Evolutionary conservation across 2,329 filamentous ascomycete species (phyloP).

Genomic region (Epichloe sylvatica): DNA sequence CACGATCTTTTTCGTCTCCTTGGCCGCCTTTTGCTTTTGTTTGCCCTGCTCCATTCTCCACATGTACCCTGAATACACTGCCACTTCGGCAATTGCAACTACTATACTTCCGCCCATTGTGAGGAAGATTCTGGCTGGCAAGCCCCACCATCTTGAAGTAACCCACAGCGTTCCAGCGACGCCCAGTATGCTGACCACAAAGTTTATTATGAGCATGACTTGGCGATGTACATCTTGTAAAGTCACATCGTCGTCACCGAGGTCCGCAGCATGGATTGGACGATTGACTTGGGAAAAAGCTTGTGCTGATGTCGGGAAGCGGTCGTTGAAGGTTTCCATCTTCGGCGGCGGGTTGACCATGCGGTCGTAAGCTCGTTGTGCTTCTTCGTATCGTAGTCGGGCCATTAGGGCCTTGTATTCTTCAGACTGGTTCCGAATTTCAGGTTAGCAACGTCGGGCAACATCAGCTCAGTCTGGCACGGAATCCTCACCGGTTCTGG

Average conservation of each 20-base stretch:
- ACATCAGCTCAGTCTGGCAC: background rate
- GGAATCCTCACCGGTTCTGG: slow-evolving; percentile 51
- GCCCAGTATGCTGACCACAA: slow-evolving; percentile 72
- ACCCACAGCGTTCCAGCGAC: slow-evolving; percentile 67
- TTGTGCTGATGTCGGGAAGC: slow-evolving; percentile 40
- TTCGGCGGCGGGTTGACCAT: slow-evolving; percentile 52
- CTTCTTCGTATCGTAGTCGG: slow-evolving; percentile 67
- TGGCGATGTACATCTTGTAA: slow-evolving; percentile 68
- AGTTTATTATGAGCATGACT: slow-evolving; percentile 74
- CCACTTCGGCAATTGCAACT: slow-evolving; percentile 63
- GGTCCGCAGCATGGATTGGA: slow-evolving; percentile 30
- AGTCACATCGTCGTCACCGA: slow-evolving; percentile 49
- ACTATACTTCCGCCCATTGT: slow-evolving; percentile 56
- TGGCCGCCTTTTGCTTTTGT: slow-evolving; percentile 41
- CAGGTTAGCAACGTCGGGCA: slow-evolving; percentile 5
- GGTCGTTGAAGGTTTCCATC: slow-evolving; percentile 44
- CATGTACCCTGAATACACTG: slow-evolving; percentile 62
- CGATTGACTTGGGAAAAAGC: slow-evolving; percentile 42
- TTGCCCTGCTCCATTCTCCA: slow-evolving; percentile 58
- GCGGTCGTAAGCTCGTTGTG: slow-evolving; percentile 66
- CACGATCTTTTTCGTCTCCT: slow-evolving; percentile 58
- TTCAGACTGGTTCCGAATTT: slow-evolving; percentile 38
- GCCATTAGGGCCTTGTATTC: slow-evolving; percentile 85
- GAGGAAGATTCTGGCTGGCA: slow-evolving; percentile 54
- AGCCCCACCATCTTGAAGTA: slow-evolving; percentile 61